These are phyloP conservation scores for Furcasterigmium sp. DNA, from an alignment of 2,329 filamentous ascomycete species.

Conservation along the genomic window DNA sequence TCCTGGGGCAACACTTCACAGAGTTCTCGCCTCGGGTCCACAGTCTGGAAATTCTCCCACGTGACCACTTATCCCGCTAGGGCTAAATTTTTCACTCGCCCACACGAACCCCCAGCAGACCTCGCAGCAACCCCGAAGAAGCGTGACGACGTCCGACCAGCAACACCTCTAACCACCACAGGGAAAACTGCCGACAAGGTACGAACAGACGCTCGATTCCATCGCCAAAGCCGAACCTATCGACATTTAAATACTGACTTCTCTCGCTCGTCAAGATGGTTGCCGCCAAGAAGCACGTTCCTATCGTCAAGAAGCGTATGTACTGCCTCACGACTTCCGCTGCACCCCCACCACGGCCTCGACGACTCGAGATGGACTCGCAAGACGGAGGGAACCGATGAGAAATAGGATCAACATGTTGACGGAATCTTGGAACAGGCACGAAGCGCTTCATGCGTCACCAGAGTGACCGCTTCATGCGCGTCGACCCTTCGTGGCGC, in stretches of 20 bases:
- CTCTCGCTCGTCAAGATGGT: conserved; percentile 66
- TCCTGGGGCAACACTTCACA: no score
- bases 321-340: conserved; percentile 27
- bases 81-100: conserved; percentile 1
- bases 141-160: conserved; percentile 2
- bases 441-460: conserved; percentile 94
- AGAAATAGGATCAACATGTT: conserved; percentile 23
- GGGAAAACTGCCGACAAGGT: conserved; percentile 37
- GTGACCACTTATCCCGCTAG: conserved; percentile 16
- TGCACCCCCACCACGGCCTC: conserved; percentile 8
- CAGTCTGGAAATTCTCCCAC: conserved; percentile 1
- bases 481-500: conserved; percentile 87
- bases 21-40: background rate
- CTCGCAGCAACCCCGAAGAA: conserved; percentile 28
- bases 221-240: conserved; percentile 7
- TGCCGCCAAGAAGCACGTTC: conserved; percentile 98
- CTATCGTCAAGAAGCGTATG: conserved; percentile 99
- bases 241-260: conserved; percentile 22
- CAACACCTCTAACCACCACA: conserved; percentile 22
- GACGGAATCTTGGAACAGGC: conserved; percentile 51
- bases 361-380: conserved; percentile 7
- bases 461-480: conserved; percentile 95
- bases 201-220: conserved; percentile 12
- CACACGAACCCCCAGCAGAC: conserved; percentile 15
- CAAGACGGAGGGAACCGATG: conserved; percentile 6